Conservation (phyloP, 75 land plant genomes). For the Cupressus sempervirens region DNA sequence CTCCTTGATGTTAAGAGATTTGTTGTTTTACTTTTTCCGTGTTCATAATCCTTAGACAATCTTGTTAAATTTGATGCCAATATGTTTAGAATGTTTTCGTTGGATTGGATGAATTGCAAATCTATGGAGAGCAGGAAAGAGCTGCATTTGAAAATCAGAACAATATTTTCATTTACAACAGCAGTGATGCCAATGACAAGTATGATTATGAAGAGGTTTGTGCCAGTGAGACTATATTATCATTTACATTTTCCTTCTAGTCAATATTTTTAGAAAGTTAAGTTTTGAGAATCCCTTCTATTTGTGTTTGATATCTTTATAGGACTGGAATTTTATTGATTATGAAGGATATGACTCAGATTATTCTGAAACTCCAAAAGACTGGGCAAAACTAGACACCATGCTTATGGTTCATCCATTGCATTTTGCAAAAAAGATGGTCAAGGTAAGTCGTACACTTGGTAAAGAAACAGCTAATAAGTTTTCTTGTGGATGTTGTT, state of each 20-base stretch:
- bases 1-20: background rate
- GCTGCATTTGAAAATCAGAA: constrained; percentile 11
- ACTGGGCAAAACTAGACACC: constrained; percentile 67
- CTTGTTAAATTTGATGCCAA: constrained; percentile 4
- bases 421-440: constrained; percentile 67
- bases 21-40: background rate
- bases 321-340: background rate
- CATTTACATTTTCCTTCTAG: background rate
- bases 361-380: constrained; percentile 19
- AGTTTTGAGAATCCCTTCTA: background rate
- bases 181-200: constrained; percentile 18
- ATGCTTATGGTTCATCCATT: constrained; percentile 58
- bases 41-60: background rate
- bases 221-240: background rate
- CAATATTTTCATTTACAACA: constrained; percentile 1
- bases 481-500: background rate
- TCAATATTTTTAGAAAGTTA: background rate
- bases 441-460: constrained; percentile 47
- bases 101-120: constrained; percentile 38
- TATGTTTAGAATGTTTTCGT: constrained; percentile 48
- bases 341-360: constrained; percentile 24
- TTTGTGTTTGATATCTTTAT: background rate
- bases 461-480: background rate
- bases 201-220: constrained; percentile 33
- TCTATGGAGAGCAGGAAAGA: constrained; percentile 16